These are phyloP conservation scores for Wallacemonas sp. DNA, from an alignment of 208 protist species.

Conservation along the genomic window DNA sequence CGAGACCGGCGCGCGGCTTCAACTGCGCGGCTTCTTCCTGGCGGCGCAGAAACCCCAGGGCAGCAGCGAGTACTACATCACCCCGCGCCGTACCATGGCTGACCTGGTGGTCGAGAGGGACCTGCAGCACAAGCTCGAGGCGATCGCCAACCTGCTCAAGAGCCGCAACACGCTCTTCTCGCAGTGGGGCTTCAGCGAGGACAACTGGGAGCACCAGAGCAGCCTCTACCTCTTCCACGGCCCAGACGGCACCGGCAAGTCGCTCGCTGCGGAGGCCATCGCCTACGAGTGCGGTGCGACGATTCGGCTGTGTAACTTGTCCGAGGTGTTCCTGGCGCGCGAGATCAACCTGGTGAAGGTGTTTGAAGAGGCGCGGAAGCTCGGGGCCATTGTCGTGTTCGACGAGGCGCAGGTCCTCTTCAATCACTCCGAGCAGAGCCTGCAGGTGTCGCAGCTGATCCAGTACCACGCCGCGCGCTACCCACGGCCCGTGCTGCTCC, in stretches of 20 bases:
- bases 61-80: slow-evolving; percentile 64
- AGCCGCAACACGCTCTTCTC: slow-evolving; percentile 84
- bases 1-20: slow-evolving; percentile 74
- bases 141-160: slow-evolving; percentile 69
- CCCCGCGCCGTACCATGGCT: slow-evolving; percentile 67
- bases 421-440: slow-evolving; percentile 61
- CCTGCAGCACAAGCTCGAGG: slow-evolving; percentile 46
- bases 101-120: slow-evolving; percentile 69
- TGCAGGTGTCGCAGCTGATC: slow-evolving; percentile 74
- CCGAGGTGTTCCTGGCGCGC: slow-evolving; percentile 58
- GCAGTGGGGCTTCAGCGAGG: slow-evolving; percentile 88
- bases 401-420: slow-evolving; percentile 88
- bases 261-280: slow-evolving; percentile 86
- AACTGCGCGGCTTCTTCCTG: slow-evolving; percentile 89
- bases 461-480: slow-evolving; percentile 81
- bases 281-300: slow-evolving; percentile 90
- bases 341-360: slow-evolving; percentile 59
- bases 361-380: slow-evolving; percentile 78
- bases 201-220: slow-evolving; percentile 57
- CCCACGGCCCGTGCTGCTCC: slow-evolving; percentile 74
- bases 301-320: slow-evolving; percentile 86
- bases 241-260: slow-evolving; percentile 86
- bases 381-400: slow-evolving; percentile 89
- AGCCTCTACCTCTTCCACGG: slow-evolving; percentile 77
- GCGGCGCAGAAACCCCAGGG: slow-evolving; percentile 54